Percentiles rank a stretch among this genome's conserved stretches.
Conservation (phyloP, 2,329 filamentous ascomycete species). For the Sporothrix pallida region DNA sequence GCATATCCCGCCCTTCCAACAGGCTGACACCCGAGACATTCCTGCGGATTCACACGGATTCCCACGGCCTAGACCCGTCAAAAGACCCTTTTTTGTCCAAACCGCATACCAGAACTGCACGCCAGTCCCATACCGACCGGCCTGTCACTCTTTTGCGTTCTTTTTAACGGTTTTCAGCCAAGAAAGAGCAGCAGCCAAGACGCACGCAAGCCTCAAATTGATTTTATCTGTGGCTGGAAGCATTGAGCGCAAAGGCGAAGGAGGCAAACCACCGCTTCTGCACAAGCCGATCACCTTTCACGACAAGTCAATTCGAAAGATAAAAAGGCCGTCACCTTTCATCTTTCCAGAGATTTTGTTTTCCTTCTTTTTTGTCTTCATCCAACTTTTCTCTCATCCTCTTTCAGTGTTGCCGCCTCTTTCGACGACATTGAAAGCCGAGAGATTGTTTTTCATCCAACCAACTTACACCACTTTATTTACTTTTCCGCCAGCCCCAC, state of each 20-base stretch:
- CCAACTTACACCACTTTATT: background rate
- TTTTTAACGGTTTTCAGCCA: too few species aligned
- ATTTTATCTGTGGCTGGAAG: conserved; percentile 30
- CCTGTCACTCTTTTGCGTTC: background rate
- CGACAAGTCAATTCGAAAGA: background rate
- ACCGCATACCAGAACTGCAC: conserved; percentile 18
- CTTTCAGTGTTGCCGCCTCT: conserved; percentile 22
- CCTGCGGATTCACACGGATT: background rate
- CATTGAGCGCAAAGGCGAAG: conserved; percentile 28
- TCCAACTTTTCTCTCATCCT: background rate
- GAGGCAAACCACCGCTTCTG: background rate
- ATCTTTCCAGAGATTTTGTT: background rate
- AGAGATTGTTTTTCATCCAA: conserved; percentile 11
- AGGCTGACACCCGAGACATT: conserved; percentile 20
- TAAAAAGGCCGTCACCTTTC: conserved; percentile 22
- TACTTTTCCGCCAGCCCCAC: background rate
- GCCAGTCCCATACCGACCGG: background rate
- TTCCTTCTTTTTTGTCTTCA: background rate
- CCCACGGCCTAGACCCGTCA: background rate
- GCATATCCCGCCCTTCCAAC: conserved; percentile 8
- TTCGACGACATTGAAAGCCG: conserved; percentile 21
- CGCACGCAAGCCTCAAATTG: conserved; percentile 18
- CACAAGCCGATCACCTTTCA: background rate
- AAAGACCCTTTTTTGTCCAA: background rate
- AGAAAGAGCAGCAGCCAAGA: background rate